Evolutionary conservation across 1,284 basidiomycete species (phyloP).

Genomic region (Ustilago esculenta): DNA sequence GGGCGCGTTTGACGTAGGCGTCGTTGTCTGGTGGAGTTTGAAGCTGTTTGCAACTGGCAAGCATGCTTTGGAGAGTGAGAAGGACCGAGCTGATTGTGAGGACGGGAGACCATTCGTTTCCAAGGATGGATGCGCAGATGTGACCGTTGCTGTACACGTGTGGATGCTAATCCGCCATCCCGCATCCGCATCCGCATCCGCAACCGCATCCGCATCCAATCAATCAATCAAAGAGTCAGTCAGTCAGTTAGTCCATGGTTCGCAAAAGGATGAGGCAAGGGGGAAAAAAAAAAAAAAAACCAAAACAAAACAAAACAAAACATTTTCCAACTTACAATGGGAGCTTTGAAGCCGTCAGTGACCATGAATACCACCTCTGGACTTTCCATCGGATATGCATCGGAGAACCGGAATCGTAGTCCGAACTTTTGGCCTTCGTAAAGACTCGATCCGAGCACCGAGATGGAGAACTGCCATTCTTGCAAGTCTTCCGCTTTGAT

Average conservation of each 20-base stretch:
- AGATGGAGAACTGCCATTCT: slow-evolving; percentile 54
- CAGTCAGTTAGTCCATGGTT: no score
- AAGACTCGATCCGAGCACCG: slow-evolving; percentile 53
- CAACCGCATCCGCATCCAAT: no score
- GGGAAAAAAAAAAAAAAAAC: no score
- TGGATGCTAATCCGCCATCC: slow-evolving; percentile 49
- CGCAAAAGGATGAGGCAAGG: no score
- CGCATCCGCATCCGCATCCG: no score
- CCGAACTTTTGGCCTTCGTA: slow-evolving; percentile 58
- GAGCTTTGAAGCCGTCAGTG: slow-evolving; percentile 57
- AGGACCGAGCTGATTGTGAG: slow-evolving; percentile 61
- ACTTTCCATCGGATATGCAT: slow-evolving; percentile 62
- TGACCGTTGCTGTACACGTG: slow-evolving; percentile 64
- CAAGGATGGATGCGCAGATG: slow-evolving; percentile 61
- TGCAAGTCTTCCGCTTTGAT: slow-evolving; percentile 55
- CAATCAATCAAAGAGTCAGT: no score
- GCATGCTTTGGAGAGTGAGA: slow-evolving; percentile 64
- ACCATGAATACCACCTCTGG: slow-evolving; percentile 64
- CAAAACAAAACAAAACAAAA: no score
- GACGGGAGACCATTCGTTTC: slow-evolving; percentile 63
- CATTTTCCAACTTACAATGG: slow-evolving; percentile 38
- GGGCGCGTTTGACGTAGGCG: slow-evolving; percentile 57
- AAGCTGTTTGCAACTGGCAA: slow-evolving; percentile 61
- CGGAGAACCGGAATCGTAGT: slow-evolving; percentile 61
- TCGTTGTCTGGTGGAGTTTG: slow-evolving; percentile 63